Conservation (phyloP, 208 protist species). For the Acanthamoeba royreba region DNA sequence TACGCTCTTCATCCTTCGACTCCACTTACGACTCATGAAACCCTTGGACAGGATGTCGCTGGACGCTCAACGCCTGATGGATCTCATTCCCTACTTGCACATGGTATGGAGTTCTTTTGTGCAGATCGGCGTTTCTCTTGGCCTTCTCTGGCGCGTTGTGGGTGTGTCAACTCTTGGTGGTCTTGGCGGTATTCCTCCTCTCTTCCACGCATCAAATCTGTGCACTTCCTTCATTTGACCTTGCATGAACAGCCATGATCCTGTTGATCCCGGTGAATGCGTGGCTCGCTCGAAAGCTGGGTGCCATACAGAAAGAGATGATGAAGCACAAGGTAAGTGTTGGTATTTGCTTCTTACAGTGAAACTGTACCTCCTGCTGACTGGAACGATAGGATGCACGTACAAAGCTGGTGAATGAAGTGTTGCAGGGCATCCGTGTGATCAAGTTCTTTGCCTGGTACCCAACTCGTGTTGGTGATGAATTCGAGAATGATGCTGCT, state of each 20-base stretch:
- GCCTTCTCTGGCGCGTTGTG: constrained; percentile 44
- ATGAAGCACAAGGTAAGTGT: constrained; percentile 62
- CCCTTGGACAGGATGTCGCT: constrained; percentile 55
- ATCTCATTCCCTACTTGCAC: constrained; percentile 76
- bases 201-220: too few relatives aligned
- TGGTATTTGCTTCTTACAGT: too few relatives aligned
- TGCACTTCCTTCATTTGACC: background rate
- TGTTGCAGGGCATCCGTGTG: constrained; percentile 87
- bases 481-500: background rate
- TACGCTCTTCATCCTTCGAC: too few relatives aligned
- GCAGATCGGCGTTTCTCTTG: constrained; percentile 68
- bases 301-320: constrained; percentile 29
- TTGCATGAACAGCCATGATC: constrained; percentile 50
- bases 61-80: constrained; percentile 75
- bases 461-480: background rate
- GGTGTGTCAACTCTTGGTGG: constrained; percentile 52
- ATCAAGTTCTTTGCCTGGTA: constrained; percentile 91
- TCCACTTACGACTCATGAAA: background rate
- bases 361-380: too few relatives aligned
- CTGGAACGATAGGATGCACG: too few relatives aligned
- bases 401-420: constrained; percentile 81
- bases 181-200: background rate
- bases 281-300: background rate
- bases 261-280: constrained; percentile 66
- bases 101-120: constrained; percentile 74